Evolutionary conservation across 805 yeast species (phyloP).

Genomic region (Clavispora santaluciae): DNA sequence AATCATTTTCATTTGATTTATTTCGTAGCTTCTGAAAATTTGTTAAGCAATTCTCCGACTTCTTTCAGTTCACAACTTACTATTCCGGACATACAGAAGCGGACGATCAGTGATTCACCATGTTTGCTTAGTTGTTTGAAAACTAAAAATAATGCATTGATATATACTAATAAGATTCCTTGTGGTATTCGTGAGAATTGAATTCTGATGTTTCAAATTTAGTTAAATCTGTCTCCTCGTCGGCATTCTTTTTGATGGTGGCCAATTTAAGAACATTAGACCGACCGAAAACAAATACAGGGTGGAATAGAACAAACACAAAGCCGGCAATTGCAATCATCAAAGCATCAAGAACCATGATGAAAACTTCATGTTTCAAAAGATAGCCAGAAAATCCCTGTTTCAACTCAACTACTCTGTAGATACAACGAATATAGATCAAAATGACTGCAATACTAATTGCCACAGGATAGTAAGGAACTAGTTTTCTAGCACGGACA

Average conservation of each 20-base stretch:
- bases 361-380: slow-evolving; percentile 30
- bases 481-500: slow-evolving; percentile 24
- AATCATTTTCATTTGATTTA: too few relatives aligned
- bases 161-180: too few relatives aligned
- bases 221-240: background rate
- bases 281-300: slow-evolving; percentile 30
- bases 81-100: too few relatives aligned
- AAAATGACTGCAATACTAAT: slow-evolving; percentile 28
- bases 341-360: slow-evolving; percentile 36
- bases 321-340: slow-evolving; percentile 35
- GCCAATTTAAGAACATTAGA: slow-evolving; percentile 14
- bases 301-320: slow-evolving; percentile 36
- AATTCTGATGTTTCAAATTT: background rate
- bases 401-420: slow-evolving; percentile 38
- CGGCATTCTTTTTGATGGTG: slow-evolving; percentile 4
- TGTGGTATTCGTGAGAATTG: too few relatives aligned
- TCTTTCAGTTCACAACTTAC: too few relatives aligned
- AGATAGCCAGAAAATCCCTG: slow-evolving; percentile 36
- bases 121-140: too few relatives aligned
- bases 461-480: slow-evolving; percentile 30
- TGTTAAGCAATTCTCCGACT: too few relatives aligned
- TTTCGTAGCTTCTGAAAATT: too few relatives aligned
- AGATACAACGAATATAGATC: slow-evolving; percentile 32
- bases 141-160: too few relatives aligned
- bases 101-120: too few relatives aligned